Evolutionary conservation across 2,329 filamentous ascomycete genomes (phyloP), one percentile per base, ranked within the genome.

Genomic region (Diaporthe helianthi): DNA sequence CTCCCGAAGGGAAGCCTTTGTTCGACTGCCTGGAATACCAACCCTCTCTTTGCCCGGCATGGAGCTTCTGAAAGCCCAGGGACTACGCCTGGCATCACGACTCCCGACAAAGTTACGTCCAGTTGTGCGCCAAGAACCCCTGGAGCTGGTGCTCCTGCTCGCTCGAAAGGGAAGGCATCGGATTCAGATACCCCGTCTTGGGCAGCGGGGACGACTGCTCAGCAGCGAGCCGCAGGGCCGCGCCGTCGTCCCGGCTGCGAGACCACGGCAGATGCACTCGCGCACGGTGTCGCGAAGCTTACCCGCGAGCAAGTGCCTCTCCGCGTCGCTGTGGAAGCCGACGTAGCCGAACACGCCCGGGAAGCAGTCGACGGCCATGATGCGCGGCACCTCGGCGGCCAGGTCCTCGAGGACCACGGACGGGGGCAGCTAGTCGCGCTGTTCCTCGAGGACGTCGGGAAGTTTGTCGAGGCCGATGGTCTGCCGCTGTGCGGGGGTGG

Each of bases 341-440:
- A 86, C 85, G 41, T 77, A 77, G 0, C 44, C 61, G 36, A 85
- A 69, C 67, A 86, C 85, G 3, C 76, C 74, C 1, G 79, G 77
- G 69, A 85, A 86, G 36, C 76, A 74, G 47, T 80, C 72, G 54
- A 86, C 78, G 1, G 75, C 71, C 69, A 82, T 81, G 24, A 86
- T 80, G 2, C 78, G 76, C 26, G 81, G 81, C 66, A 85, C 82
- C 4, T 80, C 77, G n/a, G 79, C 73, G 0, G 83, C 80, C 47
- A 86, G 78, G 3, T 60, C 65, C 17, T 77, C 76, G 0, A 83
- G 81, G 0, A 80, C 76, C 3, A 80, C 81, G 1, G 71, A 71
- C 0, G 83, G 82, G 3, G 84, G 83, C 4, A 85, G 79, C 52
- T 79, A 79, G 46, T 85, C 80, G 61, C 81, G 79, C 36, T 85